phyloP scores from a whole-genome alignment of 2,329 filamentous ascomycete species.

The Didymella sp. region DNA sequence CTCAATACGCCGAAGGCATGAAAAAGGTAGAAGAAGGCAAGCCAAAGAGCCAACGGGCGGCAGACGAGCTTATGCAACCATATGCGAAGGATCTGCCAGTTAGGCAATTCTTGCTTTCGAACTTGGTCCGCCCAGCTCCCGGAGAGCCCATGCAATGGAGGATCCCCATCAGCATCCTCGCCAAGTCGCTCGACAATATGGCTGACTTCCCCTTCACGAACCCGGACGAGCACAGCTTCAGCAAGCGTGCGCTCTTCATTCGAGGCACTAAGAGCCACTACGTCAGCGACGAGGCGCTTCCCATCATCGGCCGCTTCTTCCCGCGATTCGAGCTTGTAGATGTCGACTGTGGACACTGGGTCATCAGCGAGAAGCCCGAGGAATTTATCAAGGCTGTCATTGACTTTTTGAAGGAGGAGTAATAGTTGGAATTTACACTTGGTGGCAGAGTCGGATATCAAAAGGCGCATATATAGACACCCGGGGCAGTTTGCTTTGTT shows the following conservation, averaged over 20 bases:
- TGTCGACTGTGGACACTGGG: constrained; percentile 83
- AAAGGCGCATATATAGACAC: background rate
- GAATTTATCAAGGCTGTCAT: constrained; percentile 74
- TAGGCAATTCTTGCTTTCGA: constrained; percentile 90
- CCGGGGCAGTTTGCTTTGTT: background rate
- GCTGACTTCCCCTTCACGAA: constrained; percentile 88
- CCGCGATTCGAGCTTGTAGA: constrained; percentile 76
- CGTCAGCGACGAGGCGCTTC: constrained; percentile 79
- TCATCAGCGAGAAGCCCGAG: constrained; percentile 87
- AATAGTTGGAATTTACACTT: constrained; percentile 29
- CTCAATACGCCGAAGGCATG: constrained; percentile 84
- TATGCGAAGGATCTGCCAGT: constrained; percentile 79
- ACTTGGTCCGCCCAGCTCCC: constrained; percentile 67
- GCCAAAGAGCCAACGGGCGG: constrained; percentile 74
- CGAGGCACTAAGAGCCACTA: constrained; percentile 79
- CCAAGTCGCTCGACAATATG: constrained; percentile 72
- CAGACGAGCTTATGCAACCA: constrained; percentile 76
- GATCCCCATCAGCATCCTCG: constrained; percentile 77
- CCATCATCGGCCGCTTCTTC: constrained; percentile 83
- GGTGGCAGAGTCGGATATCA: background rate
- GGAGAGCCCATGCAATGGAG: constrained; percentile 72
- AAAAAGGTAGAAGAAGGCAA: constrained; percentile 74
- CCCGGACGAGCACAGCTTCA: constrained; percentile 71
- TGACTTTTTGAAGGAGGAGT: constrained; percentile 66
- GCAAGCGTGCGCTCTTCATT: constrained; percentile 81